Conservation (phyloP, 225 moss, liverwort and hornwort species). For the Climacium dendroides region DNA sequence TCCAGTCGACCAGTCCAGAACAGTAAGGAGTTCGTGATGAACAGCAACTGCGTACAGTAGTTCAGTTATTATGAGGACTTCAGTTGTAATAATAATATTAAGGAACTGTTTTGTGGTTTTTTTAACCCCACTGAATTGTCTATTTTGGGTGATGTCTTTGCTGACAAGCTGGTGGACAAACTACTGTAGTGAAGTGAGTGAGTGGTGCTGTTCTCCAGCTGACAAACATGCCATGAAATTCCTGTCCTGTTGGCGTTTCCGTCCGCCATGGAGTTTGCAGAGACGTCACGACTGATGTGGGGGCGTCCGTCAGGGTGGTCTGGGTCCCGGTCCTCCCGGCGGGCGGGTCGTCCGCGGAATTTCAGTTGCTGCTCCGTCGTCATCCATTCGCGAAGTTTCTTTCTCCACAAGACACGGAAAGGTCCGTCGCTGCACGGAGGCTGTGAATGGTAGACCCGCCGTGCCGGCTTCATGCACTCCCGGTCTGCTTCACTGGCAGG, state of each 20-base stretch:
- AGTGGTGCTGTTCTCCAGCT: not conserved
- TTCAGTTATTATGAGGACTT: not conserved
- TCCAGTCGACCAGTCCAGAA: not conserved
- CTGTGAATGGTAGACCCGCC: not conserved
- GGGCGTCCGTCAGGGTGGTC: not conserved
- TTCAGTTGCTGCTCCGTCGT: not conserved
- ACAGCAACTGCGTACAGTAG: not conserved
- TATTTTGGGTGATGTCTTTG: not conserved
- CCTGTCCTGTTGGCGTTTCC: not conserved
- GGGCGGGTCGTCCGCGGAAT: not conserved
- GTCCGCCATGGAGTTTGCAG: not conserved
- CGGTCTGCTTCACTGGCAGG: not conserved
- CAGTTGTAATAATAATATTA: no score
- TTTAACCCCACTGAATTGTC: not conserved
- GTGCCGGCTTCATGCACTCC: not conserved
- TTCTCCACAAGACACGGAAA: not conserved
- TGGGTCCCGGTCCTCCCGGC: not conserved
- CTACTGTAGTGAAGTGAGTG: no score
- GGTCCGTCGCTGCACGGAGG: not conserved
- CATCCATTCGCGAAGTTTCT: not conserved
- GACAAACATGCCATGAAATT: slow-evolving; percentile 25
- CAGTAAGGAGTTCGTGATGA: not conserved
- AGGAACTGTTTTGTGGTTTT: not conserved
- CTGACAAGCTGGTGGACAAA: slow-evolving; percentile 18
- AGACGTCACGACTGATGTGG: not conserved